Evolutionary conservation across 192 early-diverging fungal species (phyloP), one percentile per base, ranked within the genome.

Genomic region (Lunasporangiospora selenospora): DNA sequence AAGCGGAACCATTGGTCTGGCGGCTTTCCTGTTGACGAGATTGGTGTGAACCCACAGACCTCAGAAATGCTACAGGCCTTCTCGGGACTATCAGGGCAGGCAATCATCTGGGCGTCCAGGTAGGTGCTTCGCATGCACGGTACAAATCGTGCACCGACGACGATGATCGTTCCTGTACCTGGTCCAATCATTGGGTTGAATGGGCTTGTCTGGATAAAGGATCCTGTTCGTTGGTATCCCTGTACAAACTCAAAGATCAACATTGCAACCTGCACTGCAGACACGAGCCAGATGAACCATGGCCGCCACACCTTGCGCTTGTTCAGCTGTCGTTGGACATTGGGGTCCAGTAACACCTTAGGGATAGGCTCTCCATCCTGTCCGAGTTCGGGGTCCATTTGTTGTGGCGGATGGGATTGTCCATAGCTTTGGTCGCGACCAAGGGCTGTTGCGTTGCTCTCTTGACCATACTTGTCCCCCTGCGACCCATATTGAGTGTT

Each of bases 141-240:
- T 3, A 88, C 81, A 65, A 89, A 94, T 6, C 91, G 78, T 1
- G 90, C 91, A 13, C 93, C 93, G 21, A 88, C 58, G 15, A 69
- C 67, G 32, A 95, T 89, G 27, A 94, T 78, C 0, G 83, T 71
- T 7, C 80, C 80, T 4, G 82, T 36, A 3, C 77, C 55, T 8
- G 93, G 93, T 7, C 94, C 94, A 65, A 95, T 92, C 87, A 96
- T 89, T 58, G 81, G 84, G 57, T 95, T 95, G 57, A 90, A 84
- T 0, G 89, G 87, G 24, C 75, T 78, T 1, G 84, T 85, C 54
- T 89, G 66, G 32, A 95, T 90, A 21, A 85, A 27, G 12, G 39
- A 53, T 9, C 88, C 86, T 1, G 90, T 93, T 13, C 81, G 39
- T 29, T 85, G 54, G 11, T 81, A 53, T 60, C 90, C 92, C 26